These are phyloP conservation scores for Eucalyptus pumila DNA, from an alignment of 345 rosid species.

Conservation along the genomic window DNA sequence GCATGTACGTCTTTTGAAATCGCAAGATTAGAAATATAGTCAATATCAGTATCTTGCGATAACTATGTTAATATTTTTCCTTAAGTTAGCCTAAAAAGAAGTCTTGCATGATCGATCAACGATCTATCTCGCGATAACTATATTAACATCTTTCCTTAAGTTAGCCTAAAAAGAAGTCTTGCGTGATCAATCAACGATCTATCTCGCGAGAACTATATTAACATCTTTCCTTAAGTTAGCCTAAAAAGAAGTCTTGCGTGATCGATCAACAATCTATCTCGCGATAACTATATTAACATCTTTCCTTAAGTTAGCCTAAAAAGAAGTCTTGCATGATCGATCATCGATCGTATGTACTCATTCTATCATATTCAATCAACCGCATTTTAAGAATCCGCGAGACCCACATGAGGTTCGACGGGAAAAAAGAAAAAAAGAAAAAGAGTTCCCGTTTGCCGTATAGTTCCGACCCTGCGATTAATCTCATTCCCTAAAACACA, in stretches of 20 bases:
- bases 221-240: neutral
- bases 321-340: neutral
- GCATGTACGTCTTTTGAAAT: neutral
- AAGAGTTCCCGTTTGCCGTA: neutral
- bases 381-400: neutral
- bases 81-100: neutral
- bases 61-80: neutral
- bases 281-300: neutral
- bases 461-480: neutral
- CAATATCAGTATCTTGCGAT: neutral
- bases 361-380: neutral
- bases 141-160: neutral
- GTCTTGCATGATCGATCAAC: neutral
- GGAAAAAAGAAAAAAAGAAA: neutral
- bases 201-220: neutral
- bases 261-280: neutral
- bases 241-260: neutral
- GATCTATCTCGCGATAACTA: neutral
- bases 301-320: neutral
- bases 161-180: neutral
- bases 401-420: neutral
- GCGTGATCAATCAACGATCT: neutral
- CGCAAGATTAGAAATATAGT: neutral
- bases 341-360: neutral
- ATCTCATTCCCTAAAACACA: neutral